Evolutionary conservation across 768 basidiomycete species (phyloP).

Genomic region (Rhodosporidiobolus sp.): DNA sequence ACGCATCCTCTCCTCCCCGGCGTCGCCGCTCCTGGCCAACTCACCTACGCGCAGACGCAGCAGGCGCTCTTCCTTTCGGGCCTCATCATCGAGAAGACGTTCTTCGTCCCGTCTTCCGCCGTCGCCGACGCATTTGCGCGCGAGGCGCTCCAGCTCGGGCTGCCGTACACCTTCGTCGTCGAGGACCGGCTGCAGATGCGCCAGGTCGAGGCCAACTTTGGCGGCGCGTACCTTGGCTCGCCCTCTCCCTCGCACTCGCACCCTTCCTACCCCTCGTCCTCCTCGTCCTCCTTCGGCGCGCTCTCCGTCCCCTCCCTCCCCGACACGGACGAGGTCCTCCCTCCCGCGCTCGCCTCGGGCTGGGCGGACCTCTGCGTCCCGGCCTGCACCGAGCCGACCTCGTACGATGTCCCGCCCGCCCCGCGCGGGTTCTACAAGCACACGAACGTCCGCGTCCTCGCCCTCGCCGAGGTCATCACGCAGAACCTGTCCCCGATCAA

Average conservation of each 20-base stretch:
- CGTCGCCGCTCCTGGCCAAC: conserved; percentile 85
- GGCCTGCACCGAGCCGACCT: conserved; percentile 11
- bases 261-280: too few relatives aligned
- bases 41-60: conserved; percentile 82
- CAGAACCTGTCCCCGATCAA: conserved; percentile 42
- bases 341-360: conserved; percentile 9
- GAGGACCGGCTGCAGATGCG: conserved; percentile 32
- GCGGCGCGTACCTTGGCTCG: conserved; percentile 24
- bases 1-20: conserved; percentile 79
- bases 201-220: conserved; percentile 22
- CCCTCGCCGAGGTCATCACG: conserved; percentile 38
- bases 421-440: conserved; percentile 25
- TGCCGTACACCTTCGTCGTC: conserved; percentile 39
- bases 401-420: conserved; percentile 32
- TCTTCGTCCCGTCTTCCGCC: conserved; percentile 23
- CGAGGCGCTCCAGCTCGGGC: conserved; percentile 31
- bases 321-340: conserved; percentile 22
- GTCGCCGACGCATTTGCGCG: conserved; percentile 28
- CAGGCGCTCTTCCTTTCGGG: conserved; percentile 74
- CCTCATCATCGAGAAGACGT: conserved; percentile 42
- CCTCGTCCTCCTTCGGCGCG: conserved; percentile 1
- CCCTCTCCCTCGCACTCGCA: too few relatives aligned
- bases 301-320: conserved; percentile 5
- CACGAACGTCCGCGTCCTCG: conserved; percentile 39
- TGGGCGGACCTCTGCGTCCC: conserved; percentile 34